phyloP scores from a whole-genome alignment of 2,329 filamentous ascomycete species.

The Talaromyces sp. region DNA sequence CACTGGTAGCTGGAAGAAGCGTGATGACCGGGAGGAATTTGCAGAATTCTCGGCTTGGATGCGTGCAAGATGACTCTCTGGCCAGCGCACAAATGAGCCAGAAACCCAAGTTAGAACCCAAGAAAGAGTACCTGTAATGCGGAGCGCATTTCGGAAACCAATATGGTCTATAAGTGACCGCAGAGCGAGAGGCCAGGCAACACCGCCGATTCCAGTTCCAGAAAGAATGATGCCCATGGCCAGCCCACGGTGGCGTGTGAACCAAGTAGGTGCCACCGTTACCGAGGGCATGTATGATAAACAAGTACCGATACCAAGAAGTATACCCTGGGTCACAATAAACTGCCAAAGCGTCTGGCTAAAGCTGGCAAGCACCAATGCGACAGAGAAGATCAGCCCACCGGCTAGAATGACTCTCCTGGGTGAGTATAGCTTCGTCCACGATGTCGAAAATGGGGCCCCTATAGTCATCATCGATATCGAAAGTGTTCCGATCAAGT shows the following conservation, averaged over 20 bases:
- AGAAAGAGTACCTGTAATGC: conserved; percentile 27
- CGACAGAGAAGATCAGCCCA: conserved; percentile 22
- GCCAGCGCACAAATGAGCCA: conserved; percentile 22
- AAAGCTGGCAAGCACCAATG: conserved; percentile 27
- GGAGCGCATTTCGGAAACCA: conserved; percentile 34
- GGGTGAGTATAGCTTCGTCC: conserved; percentile 29
- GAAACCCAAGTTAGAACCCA: conserved; percentile 23
- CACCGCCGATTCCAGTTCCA: conserved; percentile 35
- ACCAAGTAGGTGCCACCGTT: conserved; percentile 35
- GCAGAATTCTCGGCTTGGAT: conserved; percentile 6
- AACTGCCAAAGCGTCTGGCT: conserved; percentile 29
- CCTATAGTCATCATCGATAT: conserved; percentile 32
- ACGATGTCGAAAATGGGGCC: conserved; percentile 27
- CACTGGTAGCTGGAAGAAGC: conserved; percentile 19
- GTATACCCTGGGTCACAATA: conserved; percentile 28
- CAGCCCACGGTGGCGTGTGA: conserved; percentile 27
- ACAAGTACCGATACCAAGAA: conserved; percentile 33
- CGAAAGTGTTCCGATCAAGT: conserved; percentile 33
- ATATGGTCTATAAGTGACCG: conserved; percentile 23
- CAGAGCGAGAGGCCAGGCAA: conserved; percentile 30
- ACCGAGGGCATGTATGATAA: conserved; percentile 33
- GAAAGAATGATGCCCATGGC: conserved; percentile 36
- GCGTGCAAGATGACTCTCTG: conserved; percentile 14
- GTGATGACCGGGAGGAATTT: conserved; percentile 12
- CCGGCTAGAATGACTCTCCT: conserved; percentile 23